Base-by-base conservation (phyloP, 2,329 filamentous ascomycete genomes). In the Polytolypa hystricis region DNA sequence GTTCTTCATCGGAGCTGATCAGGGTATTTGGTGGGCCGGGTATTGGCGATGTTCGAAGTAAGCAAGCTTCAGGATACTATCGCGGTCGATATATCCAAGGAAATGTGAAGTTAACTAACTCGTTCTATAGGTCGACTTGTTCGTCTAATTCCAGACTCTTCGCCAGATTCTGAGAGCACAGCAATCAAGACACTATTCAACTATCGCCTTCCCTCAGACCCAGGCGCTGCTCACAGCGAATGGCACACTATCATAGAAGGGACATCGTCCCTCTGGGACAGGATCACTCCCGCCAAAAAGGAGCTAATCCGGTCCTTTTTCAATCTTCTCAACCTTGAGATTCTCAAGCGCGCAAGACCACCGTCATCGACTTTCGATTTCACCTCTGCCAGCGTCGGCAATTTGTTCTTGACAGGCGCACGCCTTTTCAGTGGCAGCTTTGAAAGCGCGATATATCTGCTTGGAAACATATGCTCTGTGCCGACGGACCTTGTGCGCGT, bases 1-100 rank as follows among this genome's bases (percentile, higher is more conserved):
- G 89, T 26, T 93, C 84, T 49, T 93, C 86, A 2, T 93, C 84
- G 30, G 89, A 96, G 64, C 67, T 95, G 51, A 93, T 95, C 47
- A 74, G 91, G 23, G 86, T 96, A 23, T 91, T 96, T 61, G 91
- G 89, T 10, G 91, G 91, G 1, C 89, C 89, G 46, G 89, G 89
- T 2, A 70, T 86, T 51, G 82, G 82, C 38, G 82, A 87, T 62
- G 73, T 86, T 17, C 69, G 82, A 55, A 84, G 79, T 81, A 63
- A 46, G 72, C 62, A 19, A 26, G 20, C 10, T n/a, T n/a, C n/a
- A n/a, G n/a, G n/a, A n/a, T n/a, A n/a, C n/a, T 21, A 10, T 25
- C 33, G 15, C 14, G 3, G 32, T 21, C 12, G 23, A 12, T 30
- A 28, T 14, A 9, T 30, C 5, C 11, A 19, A 8, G 25, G 20